A percentile compares a stretch with the other conserved stretches of the same genome.
phyloP scores from a whole-genome alignment of 768 basidiomycete species.

The Termitomyces sp. region DNA sequence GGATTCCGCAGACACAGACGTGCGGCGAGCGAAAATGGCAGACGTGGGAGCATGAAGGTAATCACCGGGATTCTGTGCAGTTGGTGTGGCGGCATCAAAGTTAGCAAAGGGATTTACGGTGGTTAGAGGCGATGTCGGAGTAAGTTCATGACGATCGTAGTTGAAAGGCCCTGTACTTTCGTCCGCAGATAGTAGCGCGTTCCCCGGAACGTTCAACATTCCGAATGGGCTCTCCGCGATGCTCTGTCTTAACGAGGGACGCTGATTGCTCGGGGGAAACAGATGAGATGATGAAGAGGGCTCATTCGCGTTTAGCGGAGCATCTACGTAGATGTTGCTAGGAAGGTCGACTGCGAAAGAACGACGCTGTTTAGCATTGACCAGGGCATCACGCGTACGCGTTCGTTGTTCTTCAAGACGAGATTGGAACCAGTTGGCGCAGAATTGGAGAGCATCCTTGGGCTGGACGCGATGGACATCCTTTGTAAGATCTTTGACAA shows the following conservation, averaged over 20 bases:
- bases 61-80: constrained; percentile 50
- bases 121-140: constrained; percentile 58
- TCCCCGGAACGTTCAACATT: constrained; percentile 75
- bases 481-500: constrained; percentile 81
- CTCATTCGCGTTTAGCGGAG: constrained; percentile 26
- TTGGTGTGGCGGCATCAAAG: constrained; percentile 44
- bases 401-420: constrained; percentile 82
- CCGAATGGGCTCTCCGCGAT: constrained; percentile 70
- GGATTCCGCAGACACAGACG: constrained; percentile 94
- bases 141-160: constrained; percentile 52
- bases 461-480: constrained; percentile 85
- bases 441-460: constrained; percentile 87
- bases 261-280: constrained; percentile 35
- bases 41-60: constrained; percentile 70
- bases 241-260: constrained; percentile 53
- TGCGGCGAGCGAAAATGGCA: constrained; percentile 83
- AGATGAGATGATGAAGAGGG: constrained; percentile 50
- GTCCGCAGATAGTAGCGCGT: constrained; percentile 61
- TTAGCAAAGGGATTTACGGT: constrained; percentile 46
- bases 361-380: constrained; percentile 45
- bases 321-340: constrained; percentile 55
- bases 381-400: constrained; percentile 61
- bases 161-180: constrained; percentile 51
- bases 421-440: constrained; percentile 91
- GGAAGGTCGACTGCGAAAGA: constrained; percentile 50